Evolutionary conservation across 139 green algal species (phyloP), one percentile per base, ranked within the genome.

Genomic region (Coelastrella sp.): DNA sequence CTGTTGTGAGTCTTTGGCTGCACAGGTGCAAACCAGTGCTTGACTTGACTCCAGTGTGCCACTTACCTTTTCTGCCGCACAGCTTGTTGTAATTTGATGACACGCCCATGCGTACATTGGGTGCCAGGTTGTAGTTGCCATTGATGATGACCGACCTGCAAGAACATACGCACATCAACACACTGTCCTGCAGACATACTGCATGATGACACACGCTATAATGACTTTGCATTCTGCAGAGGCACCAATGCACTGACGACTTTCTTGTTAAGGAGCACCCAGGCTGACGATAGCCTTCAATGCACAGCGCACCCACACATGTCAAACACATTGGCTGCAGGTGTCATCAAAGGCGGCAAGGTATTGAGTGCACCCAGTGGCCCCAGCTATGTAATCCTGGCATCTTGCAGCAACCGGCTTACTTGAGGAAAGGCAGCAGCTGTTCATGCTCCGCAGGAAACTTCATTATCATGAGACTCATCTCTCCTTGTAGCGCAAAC

Each of bases 401-500:
- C n/a, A n/a, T n/a, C n/a, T n/a, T n/a, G n/a, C n/a, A n/a, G n/a
- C n/a, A n/a, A n/a, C n/a, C n/a, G n/a, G n/a, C 57, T 57, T 76
- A 76, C 64, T 79, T 74, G 27, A 90, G 17, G 21, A 77, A 67
- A 3, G 83, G 68, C 43, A 90, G 76, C 45, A 90, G 77, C 71
- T 68, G 41, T 11, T 59, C 35, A 45, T 90, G 86, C 51, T 75
- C 74, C 2, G 50, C 17, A 2, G 87, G 87, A 71, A 67, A 90
- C 35, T 74, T 77, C 2, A 73, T 84, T 0, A 90, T 83, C 51
- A 86, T 90, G 5, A 62, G 62, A n/a, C 35, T 75, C 87, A 90
- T 90, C 82, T 90, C 87, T 7, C 87, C 87, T 73, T 90, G 86
- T 51, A 85, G 60, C 5, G 63, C 69, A 51, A 74, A 86, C 79